Evolutionary conservation across 495 filamentous ascomycete genomes (phyloP).

Genomic region (Hypoxylon perforatum): DNA sequence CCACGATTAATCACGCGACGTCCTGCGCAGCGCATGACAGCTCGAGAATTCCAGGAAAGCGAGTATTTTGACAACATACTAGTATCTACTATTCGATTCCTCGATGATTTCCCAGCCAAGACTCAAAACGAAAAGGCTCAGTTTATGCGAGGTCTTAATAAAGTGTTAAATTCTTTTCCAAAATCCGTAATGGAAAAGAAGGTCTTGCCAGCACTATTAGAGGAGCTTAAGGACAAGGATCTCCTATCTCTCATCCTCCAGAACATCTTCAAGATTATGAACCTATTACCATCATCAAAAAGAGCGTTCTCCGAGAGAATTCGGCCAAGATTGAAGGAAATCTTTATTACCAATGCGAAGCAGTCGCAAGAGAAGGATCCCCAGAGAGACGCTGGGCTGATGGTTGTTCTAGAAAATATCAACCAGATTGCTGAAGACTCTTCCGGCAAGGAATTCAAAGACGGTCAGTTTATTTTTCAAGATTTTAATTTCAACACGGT

Average conservation of each 20-base stretch:
- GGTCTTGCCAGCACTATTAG: slow-evolving; percentile 84
- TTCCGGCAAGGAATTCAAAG: slow-evolving; percentile 92
- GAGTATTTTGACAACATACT: slow-evolving; percentile 96
- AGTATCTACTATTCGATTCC: slow-evolving; percentile 92
- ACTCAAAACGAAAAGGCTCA: slow-evolving; percentile 88
- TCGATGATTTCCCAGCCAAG: slow-evolving; percentile 90
- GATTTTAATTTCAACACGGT: background rate
- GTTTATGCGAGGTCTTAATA: slow-evolving; percentile 88
- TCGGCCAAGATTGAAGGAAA: slow-evolving; percentile 82
- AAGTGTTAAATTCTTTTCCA: slow-evolving; percentile 89
- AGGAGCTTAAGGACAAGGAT: slow-evolving; percentile 92
- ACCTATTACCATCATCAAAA: slow-evolving; percentile 76
- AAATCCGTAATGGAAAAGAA: slow-evolving; percentile 95
- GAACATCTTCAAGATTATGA: slow-evolving; percentile 89
- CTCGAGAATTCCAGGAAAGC: slow-evolving; percentile 91
- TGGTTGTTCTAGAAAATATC: slow-evolving; percentile 88
- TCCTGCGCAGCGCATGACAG: slow-evolving; percentile 86
- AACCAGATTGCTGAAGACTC: slow-evolving; percentile 78
- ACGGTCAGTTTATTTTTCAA: slow-evolving; percentile 65
- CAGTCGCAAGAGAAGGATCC: slow-evolving; percentile 77
- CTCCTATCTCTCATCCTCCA: slow-evolving; percentile 84
- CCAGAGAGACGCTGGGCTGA: slow-evolving; percentile 86
- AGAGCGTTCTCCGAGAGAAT: slow-evolving; percentile 85
- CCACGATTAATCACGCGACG: slow-evolving; percentile 85
- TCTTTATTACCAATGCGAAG: slow-evolving; percentile 71